These are phyloP conservation scores for Termitomyces sp. DNA, from an alignment of 768 basidiomycete genomes.

Conservation along the genomic window DNA sequence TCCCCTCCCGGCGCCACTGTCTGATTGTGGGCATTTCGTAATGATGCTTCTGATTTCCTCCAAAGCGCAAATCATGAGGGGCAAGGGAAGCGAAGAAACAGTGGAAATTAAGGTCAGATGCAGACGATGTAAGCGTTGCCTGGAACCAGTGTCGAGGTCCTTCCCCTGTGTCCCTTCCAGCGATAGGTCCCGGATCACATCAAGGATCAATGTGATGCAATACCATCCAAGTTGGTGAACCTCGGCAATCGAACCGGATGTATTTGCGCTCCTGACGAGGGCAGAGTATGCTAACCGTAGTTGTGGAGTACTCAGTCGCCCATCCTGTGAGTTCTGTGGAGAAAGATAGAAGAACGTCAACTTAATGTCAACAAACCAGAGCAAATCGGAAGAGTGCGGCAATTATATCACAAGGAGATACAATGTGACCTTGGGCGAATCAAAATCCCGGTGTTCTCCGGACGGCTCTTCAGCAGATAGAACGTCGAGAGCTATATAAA, in stretches of 20 bases:
- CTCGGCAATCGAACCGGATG: conserved; percentile 23
- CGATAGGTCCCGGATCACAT: conserved; percentile 33
- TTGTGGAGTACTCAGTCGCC: conserved; percentile 56
- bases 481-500: conserved; percentile 76
- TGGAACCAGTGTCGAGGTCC: conserved; percentile 9
- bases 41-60: conserved; percentile 38
- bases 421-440: neutral
- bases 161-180: conserved; percentile 18
- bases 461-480: conserved; percentile 33
- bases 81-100: conserved; percentile 55
- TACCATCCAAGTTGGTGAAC: conserved; percentile 57
- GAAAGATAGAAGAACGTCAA: conserved; percentile 7
- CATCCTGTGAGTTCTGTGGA: conserved; percentile 58
- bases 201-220: conserved; percentile 55
- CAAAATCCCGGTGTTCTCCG: conserved; percentile 25
- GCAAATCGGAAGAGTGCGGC: neutral
- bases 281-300: conserved; percentile 72
- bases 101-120: conserved; percentile 60
- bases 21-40: conserved; percentile 19
- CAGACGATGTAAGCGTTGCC: conserved; percentile 48
- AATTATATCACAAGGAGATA: neutral
- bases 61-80: conserved; percentile 51
- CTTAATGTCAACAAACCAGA: conserved; percentile 7
- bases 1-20: conserved; percentile 13
- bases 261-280: conserved; percentile 57